Base-by-base conservation (phyloP, 2,329 filamentous ascomycete genomes). In the Pseudofabraea citricarpa region DNA sequence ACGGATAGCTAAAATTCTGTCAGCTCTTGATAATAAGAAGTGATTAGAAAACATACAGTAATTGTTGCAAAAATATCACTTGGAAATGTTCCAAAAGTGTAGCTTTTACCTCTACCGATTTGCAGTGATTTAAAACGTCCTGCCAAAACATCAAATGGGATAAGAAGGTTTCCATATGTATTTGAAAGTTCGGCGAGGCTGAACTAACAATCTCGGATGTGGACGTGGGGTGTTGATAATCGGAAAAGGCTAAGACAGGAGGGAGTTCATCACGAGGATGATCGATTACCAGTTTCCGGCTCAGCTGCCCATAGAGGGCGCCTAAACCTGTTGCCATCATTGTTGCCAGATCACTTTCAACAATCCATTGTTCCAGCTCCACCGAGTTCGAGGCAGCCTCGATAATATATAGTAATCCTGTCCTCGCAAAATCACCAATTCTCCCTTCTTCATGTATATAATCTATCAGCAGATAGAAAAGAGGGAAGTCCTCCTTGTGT, bases 61-160 rank as follows among this genome's bases (percentile, higher is more conserved):
- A 71, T 64, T 98, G 93, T 64, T 96, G 89, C 41, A 98, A 71
- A 63, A 98, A 98, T 24, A 98, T 81, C 54, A 97, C 86, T 62
- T 96, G 90, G 59, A 98, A 98, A 65, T 98, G 93, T 62, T 98
- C 93, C 23, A 98, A 74, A 40, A 98, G 71, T 1, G 90, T 96
- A 53, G 88, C 88, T 62, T 91, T 93, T 54, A 98, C 89, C 60
- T 97, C 91, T 1, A 83, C 74, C 3, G 91, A 97, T 56, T 83
- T 82, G 68, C 93, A 98, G 65, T 97, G 91, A 62, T 97, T 93
- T 48, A 98, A 72, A 24, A 96, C 90, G 63, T 98, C 93, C 67
- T 98, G 93, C 93, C 93, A 98, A 61, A 98, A 98, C 5, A 94
- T 73, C 38, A 98, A 75, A 60, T 97, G 94, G 1, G 93, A 95